Evolutionary conservation across 164 flowering plant species (phyloP).

Genomic region (Echeveria elegans): DNA sequence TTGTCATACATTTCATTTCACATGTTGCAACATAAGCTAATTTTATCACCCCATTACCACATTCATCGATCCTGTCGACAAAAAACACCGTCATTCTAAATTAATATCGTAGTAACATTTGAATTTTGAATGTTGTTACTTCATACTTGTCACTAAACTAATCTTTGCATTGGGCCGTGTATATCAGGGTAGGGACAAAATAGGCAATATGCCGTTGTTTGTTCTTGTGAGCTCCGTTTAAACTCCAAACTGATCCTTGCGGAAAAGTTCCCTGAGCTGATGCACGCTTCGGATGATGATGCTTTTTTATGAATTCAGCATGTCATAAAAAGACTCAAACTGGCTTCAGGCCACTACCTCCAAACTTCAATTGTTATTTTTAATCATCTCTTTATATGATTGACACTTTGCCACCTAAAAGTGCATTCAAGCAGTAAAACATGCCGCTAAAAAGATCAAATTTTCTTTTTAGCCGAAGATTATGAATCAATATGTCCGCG

Average conservation of each 20-base stretch:
- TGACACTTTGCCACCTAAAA: no score
- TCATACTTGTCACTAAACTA: no score
- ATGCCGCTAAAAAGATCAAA: no score
- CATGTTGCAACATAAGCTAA: not conserved
- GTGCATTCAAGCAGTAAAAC: no score
- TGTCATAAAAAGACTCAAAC: not conserved
- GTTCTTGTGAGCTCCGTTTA: conserved; percentile 1
- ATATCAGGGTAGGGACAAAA: conserved; percentile 1
- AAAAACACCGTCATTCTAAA: no score
- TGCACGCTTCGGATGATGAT: not conserved
- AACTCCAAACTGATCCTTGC: not conserved
- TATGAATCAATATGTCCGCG: no score
- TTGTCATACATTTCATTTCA: not conserved
- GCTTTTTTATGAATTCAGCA: not conserved
- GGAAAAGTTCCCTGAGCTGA: not conserved
- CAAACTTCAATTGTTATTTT: not conserved
- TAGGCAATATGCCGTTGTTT: not conserved
- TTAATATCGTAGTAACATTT: not conserved
- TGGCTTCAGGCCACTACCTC: not conserved
- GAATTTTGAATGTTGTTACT: not conserved
- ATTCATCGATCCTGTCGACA: no score
- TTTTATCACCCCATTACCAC: no score
- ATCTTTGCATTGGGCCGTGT: not conserved
- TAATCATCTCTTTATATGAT: no score
- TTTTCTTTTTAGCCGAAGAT: no score